Evolutionary conservation across 176 grass and related monocot species (phyloP), one percentile per base, ranked within the genome.

Genomic region (Eleusine coracana): DNA sequence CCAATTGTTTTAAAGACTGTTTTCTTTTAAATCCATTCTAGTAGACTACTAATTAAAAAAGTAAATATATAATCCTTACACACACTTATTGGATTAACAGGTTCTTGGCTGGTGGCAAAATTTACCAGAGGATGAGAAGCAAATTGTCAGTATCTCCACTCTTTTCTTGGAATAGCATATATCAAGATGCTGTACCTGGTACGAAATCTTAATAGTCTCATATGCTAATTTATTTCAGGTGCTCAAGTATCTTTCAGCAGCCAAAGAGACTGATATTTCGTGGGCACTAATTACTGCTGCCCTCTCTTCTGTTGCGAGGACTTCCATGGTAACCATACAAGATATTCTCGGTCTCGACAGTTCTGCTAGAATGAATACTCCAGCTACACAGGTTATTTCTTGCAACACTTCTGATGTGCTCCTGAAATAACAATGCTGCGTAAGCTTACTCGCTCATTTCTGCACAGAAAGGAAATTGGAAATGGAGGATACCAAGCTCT

Each of bases 321-420:
- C 90, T 52, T 81, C 86, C 67, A 80, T 98, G 80, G 68, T 94
- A 82, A 83, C 90, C 44, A 91, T 98, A 84, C 95, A 94, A 74
- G 95, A 95, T 75, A 91, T 95, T 68, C 92, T 98, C 48, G n/a
- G 88, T 66, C 88, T 98, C 0, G 88, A 78, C 38, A 98, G 88
- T 82, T 86, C 70, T 76, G 95, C 88, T 77, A 76, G 95, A 82
- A 98, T 95, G 92, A 98, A 98, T 68, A 95, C 85, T 64, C 92
- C 92, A 70, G 96, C 92, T 69, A 98, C 92, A 13, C 92, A 98
- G 89, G 96, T 93, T 44, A 75, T 23, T 29, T 1, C 36, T 15
- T 78, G 21, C 23, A 55, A 51, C 3, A 28, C 40, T 44, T 48
- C 66, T 46, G 68, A 16, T 13, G 13, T 68, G 45, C 50, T 75